phyloP scores from a whole-genome alignment of 1,284 basidiomycete species.

The Tilletiaria anomala region DNA sequence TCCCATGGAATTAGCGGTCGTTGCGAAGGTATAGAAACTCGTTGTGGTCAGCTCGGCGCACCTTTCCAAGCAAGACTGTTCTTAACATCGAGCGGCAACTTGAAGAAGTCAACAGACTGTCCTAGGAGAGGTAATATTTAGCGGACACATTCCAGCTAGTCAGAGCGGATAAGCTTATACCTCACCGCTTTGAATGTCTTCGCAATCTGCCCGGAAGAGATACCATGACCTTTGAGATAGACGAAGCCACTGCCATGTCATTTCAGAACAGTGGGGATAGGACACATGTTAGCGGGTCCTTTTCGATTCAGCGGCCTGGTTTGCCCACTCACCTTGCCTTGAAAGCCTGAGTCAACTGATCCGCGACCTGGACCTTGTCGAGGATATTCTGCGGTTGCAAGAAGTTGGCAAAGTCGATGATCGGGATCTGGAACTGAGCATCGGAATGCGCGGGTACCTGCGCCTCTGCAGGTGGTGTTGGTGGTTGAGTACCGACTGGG shows the following conservation, averaged over 20 bases:
- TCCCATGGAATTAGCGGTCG: not conserved
- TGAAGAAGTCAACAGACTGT: conserved; percentile 6
- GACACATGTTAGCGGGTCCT: too few species aligned
- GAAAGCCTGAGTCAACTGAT: not conserved
- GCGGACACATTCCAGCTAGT: conserved; percentile 5
- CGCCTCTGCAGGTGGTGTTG: too few species aligned
- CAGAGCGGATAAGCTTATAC: too few species aligned
- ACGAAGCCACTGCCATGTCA: too few species aligned
- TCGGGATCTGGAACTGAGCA: too few species aligned
- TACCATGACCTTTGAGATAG: too few species aligned
- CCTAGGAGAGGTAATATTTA: not conserved
- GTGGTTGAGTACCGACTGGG: too few species aligned
- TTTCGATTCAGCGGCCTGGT: too few species aligned
- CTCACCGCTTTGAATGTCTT: too few species aligned
- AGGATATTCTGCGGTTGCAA: not conserved
- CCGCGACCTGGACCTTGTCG: not conserved
- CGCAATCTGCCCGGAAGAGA: too few species aligned
- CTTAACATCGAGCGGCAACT: conserved; percentile 8
- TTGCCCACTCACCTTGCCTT: too few species aligned
- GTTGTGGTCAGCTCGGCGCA: conserved; percentile 12
- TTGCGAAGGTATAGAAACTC: not conserved
- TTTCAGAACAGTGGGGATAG: conserved; percentile 7
- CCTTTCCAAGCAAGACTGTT: conserved; percentile 19
- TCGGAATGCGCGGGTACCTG: too few species aligned
- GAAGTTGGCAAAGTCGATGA: not conserved